phyloP scores from a whole-genome alignment of 371 early-diverging fungal genomes.

The Basidiobolus meristosporus region DNA sequence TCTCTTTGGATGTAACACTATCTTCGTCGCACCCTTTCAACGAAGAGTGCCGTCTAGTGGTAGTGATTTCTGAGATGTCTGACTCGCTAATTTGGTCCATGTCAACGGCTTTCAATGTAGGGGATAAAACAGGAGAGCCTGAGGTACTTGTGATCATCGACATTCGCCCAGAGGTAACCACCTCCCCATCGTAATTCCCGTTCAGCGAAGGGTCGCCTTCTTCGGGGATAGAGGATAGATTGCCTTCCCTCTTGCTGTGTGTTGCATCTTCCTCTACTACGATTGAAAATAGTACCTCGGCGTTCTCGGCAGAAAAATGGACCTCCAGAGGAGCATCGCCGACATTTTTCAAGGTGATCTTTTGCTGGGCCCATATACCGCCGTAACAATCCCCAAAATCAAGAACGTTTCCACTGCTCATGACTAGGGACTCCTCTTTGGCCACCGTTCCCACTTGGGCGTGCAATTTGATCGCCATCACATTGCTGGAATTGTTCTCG shows the following conservation, averaged over 20 bases:
- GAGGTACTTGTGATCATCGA: too few species aligned
- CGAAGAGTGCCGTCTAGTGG: background rate
- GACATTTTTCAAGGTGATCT: slow-evolving; percentile 66
- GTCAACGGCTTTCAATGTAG: background rate
- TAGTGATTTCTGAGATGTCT: slow-evolving; percentile 1
- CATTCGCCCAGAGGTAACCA: too few species aligned
- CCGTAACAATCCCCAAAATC: slow-evolving; percentile 91
- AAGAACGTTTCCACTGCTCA: slow-evolving; percentile 54
- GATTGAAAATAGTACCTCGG: slow-evolving; percentile 46
- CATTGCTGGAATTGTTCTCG: slow-evolving; percentile 67
- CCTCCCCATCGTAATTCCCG: too few species aligned
- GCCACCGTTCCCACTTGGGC: slow-evolving; percentile 59
- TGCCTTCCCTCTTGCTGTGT: too few species aligned
- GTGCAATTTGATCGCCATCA: slow-evolving; percentile 59
- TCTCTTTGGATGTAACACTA: slow-evolving; percentile 1
- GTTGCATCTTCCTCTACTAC: slow-evolving; percentile 13
- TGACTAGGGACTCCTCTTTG: slow-evolving; percentile 51
- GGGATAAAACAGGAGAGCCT: background rate
- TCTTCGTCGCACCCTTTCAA: background rate
- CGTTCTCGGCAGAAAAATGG: slow-evolving; percentile 57
- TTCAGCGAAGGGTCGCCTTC: too few species aligned
- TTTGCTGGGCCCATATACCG: slow-evolving; percentile 61
- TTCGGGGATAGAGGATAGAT: too few species aligned
- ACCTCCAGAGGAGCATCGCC: slow-evolving; percentile 62
- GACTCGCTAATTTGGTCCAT: slow-evolving; percentile 7